Evolutionary conservation across 345 rosid genomes (phyloP).

Genomic region (Eucalyptus melliodora): DNA sequence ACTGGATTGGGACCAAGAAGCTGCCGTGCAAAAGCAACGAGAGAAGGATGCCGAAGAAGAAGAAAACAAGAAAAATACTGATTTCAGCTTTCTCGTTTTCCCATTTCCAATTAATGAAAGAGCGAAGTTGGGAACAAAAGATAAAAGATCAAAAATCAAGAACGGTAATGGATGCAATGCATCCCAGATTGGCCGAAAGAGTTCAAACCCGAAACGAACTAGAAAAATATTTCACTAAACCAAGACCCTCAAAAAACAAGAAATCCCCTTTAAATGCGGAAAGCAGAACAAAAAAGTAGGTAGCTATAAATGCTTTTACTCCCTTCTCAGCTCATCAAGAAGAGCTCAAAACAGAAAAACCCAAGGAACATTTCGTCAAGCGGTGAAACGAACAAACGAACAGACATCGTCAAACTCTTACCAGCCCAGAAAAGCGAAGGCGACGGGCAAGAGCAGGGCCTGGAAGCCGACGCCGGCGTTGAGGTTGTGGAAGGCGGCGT

Average conservation of each 20-base stretch:
- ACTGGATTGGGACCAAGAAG: not conserved
- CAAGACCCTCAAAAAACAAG: not conserved
- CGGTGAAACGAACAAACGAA: not conserved
- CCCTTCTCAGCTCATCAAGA: not conserved
- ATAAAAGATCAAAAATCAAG: not conserved
- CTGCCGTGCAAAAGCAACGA: not conserved
- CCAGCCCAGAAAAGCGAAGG: constrained; percentile 97
- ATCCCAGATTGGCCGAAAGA: not conserved
- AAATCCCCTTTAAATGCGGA: not conserved
- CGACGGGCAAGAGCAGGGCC: constrained; percentile 88
- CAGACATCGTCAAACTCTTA: not conserved
- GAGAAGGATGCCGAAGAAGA: not conserved
- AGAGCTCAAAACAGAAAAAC: not conserved
- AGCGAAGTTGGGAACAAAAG: not conserved
- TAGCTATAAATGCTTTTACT: not conserved
- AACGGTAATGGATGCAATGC: not conserved
- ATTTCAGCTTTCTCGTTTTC: not conserved
- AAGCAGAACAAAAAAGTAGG: not conserved
- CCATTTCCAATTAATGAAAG: not conserved
- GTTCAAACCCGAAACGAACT: not conserved
- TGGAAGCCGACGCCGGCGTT: constrained; percentile 97
- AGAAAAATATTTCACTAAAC: not conserved
- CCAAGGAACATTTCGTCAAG: not conserved
- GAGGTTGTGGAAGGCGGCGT: constrained; percentile 94
- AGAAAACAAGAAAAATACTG: not conserved